These are phyloP conservation scores for Phytopythium ostracodes DNA, from an alignment of 352 stramenopile genomes.

Conservation along the genomic window DNA sequence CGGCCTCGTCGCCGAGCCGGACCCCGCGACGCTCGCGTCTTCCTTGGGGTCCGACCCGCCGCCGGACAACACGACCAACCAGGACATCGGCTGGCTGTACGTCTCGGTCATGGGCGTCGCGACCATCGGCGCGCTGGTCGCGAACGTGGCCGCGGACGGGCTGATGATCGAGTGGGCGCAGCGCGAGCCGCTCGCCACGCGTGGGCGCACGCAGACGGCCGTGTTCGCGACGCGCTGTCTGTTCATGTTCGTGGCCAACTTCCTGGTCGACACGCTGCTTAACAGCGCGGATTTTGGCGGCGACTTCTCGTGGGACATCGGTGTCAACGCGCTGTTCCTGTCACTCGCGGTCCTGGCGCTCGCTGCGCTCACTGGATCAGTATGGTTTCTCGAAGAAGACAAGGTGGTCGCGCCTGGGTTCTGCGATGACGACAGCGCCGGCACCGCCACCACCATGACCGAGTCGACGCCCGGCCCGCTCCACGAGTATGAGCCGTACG, in stretches of 20 bases:
- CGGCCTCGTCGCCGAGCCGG: constrained; percentile 16
- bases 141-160: constrained; percentile 81
- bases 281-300: constrained; percentile 59
- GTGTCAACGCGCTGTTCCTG: constrained; percentile 26
- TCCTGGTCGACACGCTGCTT: constrained; percentile 50
- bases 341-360: constrained; percentile 29
- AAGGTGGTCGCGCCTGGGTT: neutral
- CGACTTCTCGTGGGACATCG: constrained; percentile 41
- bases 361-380: constrained; percentile 36
- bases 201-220: constrained; percentile 55
- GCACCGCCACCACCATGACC: neutral
- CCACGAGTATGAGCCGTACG: constrained; percentile 21
- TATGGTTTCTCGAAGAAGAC: constrained; percentile 61
- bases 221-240: constrained; percentile 40
- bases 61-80: constrained; percentile 14
- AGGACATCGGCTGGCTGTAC: constrained; percentile 45
- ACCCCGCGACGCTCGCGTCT: neutral
- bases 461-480: constrained; percentile 10
- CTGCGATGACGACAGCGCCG: constrained; percentile 2
- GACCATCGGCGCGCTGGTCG: constrained; percentile 83
- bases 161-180: constrained; percentile 73
- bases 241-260: constrained; percentile 37
- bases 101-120: constrained; percentile 69
- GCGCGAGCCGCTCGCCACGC: constrained; percentile 44
- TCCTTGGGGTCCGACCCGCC: constrained; percentile 2